A percentile compares a stretch with the other conserved stretches of the same genome.
These are phyloP conservation scores for Lactifluus hygrophoroides DNA, from an alignment of 768 basidiomycete genomes.

Conservation along the genomic window DNA sequence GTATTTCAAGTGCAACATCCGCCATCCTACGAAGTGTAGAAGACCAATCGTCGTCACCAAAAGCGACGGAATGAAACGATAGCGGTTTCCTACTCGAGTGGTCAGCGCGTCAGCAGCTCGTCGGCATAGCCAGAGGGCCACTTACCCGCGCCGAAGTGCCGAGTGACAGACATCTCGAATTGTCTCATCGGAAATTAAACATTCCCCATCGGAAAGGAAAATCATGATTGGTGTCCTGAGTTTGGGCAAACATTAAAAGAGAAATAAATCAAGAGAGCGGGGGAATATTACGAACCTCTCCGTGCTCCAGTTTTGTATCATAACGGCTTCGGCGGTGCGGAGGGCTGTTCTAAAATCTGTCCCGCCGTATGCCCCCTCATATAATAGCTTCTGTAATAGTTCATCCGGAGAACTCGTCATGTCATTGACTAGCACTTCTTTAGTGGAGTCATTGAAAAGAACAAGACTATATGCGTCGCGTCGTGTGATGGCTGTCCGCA, in stretches of 20 bases:
- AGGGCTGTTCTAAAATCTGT: constrained; percentile 42
- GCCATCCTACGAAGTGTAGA: constrained; percentile 39
- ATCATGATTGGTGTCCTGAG: constrained; percentile 42
- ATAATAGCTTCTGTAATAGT: constrained; percentile 27
- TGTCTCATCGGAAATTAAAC: constrained; percentile 29
- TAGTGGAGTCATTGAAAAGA: constrained; percentile 32
- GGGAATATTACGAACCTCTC: constrained; percentile 34
- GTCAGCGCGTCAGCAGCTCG: background rate
- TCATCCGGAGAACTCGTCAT: constrained; percentile 37
- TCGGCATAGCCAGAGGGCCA: no score
- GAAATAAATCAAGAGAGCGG: no score
- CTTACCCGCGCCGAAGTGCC: constrained; percentile 38
- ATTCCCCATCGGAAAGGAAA: constrained; percentile 52
- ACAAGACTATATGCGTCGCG: constrained; percentile 51
- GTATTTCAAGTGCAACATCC: constrained; percentile 39
- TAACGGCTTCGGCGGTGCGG: constrained; percentile 27
- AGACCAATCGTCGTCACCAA: constrained; percentile 33
- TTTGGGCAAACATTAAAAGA: background rate
- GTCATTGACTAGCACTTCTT: constrained; percentile 35
- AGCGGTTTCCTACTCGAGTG: constrained; percentile 36
- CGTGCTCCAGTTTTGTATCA: constrained; percentile 42
- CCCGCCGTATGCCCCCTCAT: no score
- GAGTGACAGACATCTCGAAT: constrained; percentile 36
- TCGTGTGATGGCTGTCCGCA: constrained; percentile 25
- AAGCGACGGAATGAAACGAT: constrained; percentile 53